Conservation (phyloP, 495 filamentous ascomycete genomes). For the Daldinia bambusicola region DNA sequence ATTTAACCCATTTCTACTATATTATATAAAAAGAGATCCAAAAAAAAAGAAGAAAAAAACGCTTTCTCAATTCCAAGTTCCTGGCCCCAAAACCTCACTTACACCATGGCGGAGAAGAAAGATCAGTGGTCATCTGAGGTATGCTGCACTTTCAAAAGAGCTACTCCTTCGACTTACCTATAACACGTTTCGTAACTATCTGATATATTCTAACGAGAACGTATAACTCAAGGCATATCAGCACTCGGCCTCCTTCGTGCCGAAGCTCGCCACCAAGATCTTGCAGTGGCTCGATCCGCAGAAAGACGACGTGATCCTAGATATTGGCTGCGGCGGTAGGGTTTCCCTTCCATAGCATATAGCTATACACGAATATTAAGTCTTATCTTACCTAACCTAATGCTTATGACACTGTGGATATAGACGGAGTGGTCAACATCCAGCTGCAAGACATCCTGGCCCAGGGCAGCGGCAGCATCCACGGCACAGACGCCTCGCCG, state of each 20-base stretch:
- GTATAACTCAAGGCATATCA: constrained; percentile 63
- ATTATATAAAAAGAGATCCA: background rate
- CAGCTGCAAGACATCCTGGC: constrained; percentile 59
- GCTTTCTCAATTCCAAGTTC: background rate
- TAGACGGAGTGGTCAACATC: constrained; percentile 71
- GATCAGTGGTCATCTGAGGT: constrained; percentile 72
- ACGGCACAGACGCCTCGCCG: constrained; percentile 72
- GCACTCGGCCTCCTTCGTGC: constrained; percentile 75
- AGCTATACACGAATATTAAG: too few relatives aligned
- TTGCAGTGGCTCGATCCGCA: constrained; percentile 70
- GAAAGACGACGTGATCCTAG: constrained; percentile 70
- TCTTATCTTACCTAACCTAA: too few relatives aligned
- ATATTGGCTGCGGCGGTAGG: constrained; percentile 76
- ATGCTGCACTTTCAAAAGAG: constrained; percentile 13
- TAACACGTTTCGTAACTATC: background rate
- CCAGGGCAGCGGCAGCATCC: constrained; percentile 57
- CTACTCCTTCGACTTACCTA: background rate
- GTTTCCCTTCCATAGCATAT: too few relatives aligned
- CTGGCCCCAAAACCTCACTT: background rate
- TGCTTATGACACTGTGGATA: background rate
- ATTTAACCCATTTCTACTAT: background rate
- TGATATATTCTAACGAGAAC: constrained; percentile 16
- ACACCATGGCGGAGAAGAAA: constrained; percentile 49
- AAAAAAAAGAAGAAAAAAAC: background rate
- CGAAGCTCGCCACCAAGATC: constrained; percentile 72